These are phyloP conservation scores for Chenopodium berlandieri DNA, from an alignment of 148 eudicot species.

Conservation along the genomic window DNA sequence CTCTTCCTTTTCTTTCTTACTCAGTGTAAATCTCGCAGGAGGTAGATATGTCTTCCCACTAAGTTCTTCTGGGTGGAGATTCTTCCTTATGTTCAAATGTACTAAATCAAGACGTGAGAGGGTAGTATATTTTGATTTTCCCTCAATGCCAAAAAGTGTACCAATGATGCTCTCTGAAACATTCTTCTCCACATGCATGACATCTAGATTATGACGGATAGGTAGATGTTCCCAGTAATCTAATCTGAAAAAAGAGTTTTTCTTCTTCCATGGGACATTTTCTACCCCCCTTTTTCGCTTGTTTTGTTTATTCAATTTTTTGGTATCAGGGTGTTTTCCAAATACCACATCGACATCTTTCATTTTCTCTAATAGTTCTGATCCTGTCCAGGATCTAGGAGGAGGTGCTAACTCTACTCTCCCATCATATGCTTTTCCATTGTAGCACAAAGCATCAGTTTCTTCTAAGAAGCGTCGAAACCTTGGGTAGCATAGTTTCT, in stretches of 20 bases:
- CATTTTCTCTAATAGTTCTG: too few relatives aligned
- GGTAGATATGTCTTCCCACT: slow-evolving; percentile 4
- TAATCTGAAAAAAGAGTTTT: background rate
- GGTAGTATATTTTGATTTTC: slow-evolving; percentile 7
- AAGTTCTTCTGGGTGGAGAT: background rate
- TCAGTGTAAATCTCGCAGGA: background rate
- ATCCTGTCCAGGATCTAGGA: too few relatives aligned
- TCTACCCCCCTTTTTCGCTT: background rate
- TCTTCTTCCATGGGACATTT: background rate
- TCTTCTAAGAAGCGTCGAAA: too few relatives aligned
- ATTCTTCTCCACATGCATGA: slow-evolving; percentile 9
- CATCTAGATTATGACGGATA: background rate
- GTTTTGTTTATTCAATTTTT: background rate
- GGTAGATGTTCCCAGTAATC: slow-evolving; percentile 1
- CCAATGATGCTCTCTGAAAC: slow-evolving; percentile 1
- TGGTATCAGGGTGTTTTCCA: background rate
- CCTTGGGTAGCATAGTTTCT: background rate
- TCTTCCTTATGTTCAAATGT: background rate
- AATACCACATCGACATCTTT: too few relatives aligned
- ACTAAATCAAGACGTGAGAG: background rate
- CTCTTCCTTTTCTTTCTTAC: slow-evolving; percentile 7
- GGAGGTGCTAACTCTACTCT: too few relatives aligned
- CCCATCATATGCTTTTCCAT: too few relatives aligned
- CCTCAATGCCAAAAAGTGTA: slow-evolving; percentile 8
- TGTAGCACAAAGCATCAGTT: too few relatives aligned